Base-by-base conservation (phyloP, 345 rosid genomes). In the Psidium guajava region DNA sequence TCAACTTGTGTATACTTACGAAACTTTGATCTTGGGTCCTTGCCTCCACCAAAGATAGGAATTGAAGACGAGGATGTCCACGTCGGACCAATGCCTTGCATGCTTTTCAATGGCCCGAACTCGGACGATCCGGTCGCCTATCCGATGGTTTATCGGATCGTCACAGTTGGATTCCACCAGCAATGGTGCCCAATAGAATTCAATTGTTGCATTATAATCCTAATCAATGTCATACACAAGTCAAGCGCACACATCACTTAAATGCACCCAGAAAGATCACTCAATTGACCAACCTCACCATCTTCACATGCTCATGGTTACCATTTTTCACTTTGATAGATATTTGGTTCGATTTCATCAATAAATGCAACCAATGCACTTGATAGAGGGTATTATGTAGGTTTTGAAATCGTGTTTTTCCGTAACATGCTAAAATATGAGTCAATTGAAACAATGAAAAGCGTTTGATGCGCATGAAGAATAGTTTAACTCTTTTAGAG, bases 41-140 rank as follows among this genome's bases (percentile, higher is more conserved):
- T 87, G 90, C 91, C 95, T 94, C 99, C 99, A 96, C 99, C 99
- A 97, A 36, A 95, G 92, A 82, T 96, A 97, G 20, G 99, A 93
- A 89, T 97, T 91, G 82, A 96, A 96, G 40, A 97, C 91, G 36
- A 97, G 92, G 58, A 93, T 87, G 89, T 95, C 96, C 22, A 93
- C 93, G 27, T 91, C 86, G 1, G 95, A 95, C 99, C 99, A 97
- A 59, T 92, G 91, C 84, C 88, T 90, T 2, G 95, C 99, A 82
- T 97, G 99, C 87, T 87, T 97, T 54, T 92, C 92, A 18, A 97
- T 95, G 40, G 96, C 92, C 85, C 93, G 95, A 24, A 95, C 92
- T 87, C 93, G 90, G 36, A 95, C 96, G 54, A 92, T 91, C 51
- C 97, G 90, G 21, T 97, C 90, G 20, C 93, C 91, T 21, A 95